phyloP scores from a whole-genome alignment of 225 moss, liverwort and hornwort genomes.

The Straminergon stramineum region DNA sequence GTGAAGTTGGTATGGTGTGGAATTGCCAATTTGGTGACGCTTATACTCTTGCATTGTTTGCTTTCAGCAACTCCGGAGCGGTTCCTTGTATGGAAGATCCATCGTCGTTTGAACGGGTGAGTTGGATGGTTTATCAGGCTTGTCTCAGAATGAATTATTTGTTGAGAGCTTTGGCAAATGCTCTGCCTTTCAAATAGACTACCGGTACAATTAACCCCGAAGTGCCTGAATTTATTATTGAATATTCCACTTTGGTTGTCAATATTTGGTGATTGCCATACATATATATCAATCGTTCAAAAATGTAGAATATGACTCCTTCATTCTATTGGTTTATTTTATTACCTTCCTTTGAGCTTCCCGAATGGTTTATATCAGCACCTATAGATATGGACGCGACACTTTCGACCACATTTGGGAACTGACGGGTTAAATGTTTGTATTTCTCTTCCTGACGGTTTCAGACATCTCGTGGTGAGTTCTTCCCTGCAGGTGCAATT shows the following conservation, averaged over 20 bases:
- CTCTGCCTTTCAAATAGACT: background rate
- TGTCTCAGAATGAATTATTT: background rate
- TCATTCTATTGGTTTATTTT: background rate
- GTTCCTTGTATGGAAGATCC: conserved; percentile 78
- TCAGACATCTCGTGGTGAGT: background rate
- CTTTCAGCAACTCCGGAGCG: conserved; percentile 34
- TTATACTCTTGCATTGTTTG: conserved; percentile 8
- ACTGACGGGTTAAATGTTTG: background rate
- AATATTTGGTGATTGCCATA: background rate
- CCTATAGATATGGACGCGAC: too few relatives aligned
- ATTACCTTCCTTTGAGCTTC: background rate
- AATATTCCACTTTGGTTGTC: background rate
- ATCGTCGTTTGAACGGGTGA: conserved; percentile 65
- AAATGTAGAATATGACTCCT: background rate
- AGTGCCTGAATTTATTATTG: background rate
- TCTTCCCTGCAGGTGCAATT: conserved; percentile 46
- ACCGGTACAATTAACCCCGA: background rate
- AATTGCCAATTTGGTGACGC: background rate
- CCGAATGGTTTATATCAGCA: background rate
- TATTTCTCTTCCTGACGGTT: background rate
- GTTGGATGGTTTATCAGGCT: background rate
- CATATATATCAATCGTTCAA: background rate
- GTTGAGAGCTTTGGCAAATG: background rate
- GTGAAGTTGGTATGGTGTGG: background rate
- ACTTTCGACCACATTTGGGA: too few relatives aligned